Conservation (phyloP, 225 moss, liverwort and hornwort genomes). For the Polytrichum commune region DNA sequence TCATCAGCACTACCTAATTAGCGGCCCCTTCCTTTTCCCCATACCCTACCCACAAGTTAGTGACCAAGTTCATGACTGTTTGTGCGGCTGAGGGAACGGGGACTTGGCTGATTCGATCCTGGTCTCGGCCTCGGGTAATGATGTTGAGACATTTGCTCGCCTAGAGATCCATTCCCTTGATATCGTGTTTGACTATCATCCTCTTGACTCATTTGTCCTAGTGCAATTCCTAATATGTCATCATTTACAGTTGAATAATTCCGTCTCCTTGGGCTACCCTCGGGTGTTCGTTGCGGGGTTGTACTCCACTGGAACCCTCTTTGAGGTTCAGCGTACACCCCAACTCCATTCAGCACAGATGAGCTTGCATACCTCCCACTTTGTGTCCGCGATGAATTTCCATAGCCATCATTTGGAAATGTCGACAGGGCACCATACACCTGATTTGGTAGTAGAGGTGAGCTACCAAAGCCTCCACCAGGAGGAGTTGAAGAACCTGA, state of each 20-base stretch:
- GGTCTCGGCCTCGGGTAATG: conserved; percentile 44
- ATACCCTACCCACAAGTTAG: conserved; percentile 24
- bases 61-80: conserved; percentile 81
- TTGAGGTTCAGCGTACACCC: conserved; percentile 57
- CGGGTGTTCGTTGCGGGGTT: conserved; percentile 75
- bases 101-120: conserved; percentile 59
- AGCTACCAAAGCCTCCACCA: conserved; percentile 65
- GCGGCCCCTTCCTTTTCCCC: conserved; percentile 15
- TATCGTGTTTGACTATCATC: conserved; percentile 46
- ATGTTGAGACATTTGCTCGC: conserved; percentile 72
- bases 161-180: conserved; percentile 59
- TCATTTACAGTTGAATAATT: conserved; percentile 53
- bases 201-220: conserved; percentile 66
- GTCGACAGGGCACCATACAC: conserved; percentile 56
- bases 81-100: conserved; percentile 70
- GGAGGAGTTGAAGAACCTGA: conserved; percentile 84
- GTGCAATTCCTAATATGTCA: conserved; percentile 72
- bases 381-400: conserved; percentile 46
- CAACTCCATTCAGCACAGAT: conserved; percentile 49
- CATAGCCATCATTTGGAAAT: conserved; percentile 49
- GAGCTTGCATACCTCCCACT: conserved; percentile 79
- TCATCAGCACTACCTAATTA: conserved; percentile 10
- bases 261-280: conserved; percentile 72
- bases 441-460: conserved; percentile 53
- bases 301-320: conserved; percentile 79